These are phyloP conservation scores for Aspergillus sp. DNA, from an alignment of 2,329 filamentous ascomycete genomes.

Conservation along the genomic window DNA sequence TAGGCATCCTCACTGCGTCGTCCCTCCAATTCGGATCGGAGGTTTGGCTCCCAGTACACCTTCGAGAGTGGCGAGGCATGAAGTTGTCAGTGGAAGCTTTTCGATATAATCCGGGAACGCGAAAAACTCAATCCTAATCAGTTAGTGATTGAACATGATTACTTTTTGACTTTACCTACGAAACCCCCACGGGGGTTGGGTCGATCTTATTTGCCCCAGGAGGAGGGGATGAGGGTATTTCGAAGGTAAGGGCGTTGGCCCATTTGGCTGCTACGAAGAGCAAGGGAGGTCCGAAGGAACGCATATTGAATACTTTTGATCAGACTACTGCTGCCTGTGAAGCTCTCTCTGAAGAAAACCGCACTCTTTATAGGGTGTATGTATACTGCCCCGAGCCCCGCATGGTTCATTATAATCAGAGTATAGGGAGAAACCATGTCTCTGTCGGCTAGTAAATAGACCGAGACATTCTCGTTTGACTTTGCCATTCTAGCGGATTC, in stretches of 20 bases:
- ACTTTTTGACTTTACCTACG: constrained; percentile 32
- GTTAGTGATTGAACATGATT: not conserved
- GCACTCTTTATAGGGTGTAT: no score
- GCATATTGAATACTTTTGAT: not conserved
- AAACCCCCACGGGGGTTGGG: constrained; percentile 45
- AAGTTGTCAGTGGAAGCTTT: constrained; percentile 51
- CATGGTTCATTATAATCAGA: no score
- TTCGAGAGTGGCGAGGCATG: constrained; percentile 55
- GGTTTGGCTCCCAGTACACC: constrained; percentile 53
- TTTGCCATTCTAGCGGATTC: no score
- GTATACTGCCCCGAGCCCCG: no score
- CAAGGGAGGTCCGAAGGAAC: not conserved
- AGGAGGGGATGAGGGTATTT: not conserved
- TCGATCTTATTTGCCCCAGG: no score
- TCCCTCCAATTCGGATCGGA: constrained; percentile 59
- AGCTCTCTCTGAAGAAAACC: no score
- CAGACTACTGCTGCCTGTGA: not conserved
- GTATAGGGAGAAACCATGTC: not conserved
- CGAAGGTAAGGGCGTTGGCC: not conserved
- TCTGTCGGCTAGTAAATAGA: not conserved
- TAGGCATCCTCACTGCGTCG: constrained; percentile 46
- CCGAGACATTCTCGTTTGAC: not conserved
- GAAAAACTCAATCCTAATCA: constrained; percentile 55
- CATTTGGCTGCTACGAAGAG: not conserved
- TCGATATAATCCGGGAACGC: constrained; percentile 56